Evolutionary conservation across 2,329 filamentous ascomycete genomes (phyloP).

Genomic region (Penicillium carneum): DNA sequence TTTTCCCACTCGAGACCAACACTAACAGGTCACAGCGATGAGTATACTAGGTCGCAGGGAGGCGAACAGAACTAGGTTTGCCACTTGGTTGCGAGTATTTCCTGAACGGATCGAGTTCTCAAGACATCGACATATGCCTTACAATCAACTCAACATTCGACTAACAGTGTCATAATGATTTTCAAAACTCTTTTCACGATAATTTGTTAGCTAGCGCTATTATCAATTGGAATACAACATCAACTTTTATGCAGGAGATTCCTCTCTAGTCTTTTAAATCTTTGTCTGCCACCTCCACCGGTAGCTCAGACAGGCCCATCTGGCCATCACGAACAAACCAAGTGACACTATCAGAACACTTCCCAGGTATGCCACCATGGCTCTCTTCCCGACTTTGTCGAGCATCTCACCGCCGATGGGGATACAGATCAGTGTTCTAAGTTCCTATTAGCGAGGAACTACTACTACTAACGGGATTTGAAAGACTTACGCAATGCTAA

Average conservation of each 20-base stretch:
- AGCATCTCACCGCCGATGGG: constrained; percentile 60
- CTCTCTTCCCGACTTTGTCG: constrained; percentile 54
- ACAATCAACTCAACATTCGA: background rate
- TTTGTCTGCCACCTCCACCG: constrained; percentile 49
- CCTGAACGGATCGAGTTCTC: background rate
- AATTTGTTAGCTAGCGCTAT: background rate
- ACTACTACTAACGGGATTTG: background rate
- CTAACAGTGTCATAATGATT: background rate
- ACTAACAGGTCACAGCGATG: constrained; percentile 25
- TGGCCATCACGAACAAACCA: constrained; percentile 44
- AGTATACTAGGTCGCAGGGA: constrained; percentile 26
- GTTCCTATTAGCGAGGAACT: background rate
- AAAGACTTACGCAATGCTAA: constrained; percentile 52
- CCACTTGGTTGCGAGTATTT: background rate
- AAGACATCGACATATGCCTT: background rate
- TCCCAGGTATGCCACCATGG: constrained; percentile 57
- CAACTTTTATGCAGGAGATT: background rate
- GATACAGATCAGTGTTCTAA: constrained; percentile 56
- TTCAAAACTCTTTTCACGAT: background rate
- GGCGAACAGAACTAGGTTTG: constrained; percentile 29
- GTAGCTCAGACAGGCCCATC: constrained; percentile 52
- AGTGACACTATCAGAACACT: constrained; percentile 52
- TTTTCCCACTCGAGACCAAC: background rate
- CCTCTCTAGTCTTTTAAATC: constrained; percentile 32
- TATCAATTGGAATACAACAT: background rate